Evolutionary conservation across 345 rosid species (phyloP).

Genomic region (Syzygium oleosum): DNA sequence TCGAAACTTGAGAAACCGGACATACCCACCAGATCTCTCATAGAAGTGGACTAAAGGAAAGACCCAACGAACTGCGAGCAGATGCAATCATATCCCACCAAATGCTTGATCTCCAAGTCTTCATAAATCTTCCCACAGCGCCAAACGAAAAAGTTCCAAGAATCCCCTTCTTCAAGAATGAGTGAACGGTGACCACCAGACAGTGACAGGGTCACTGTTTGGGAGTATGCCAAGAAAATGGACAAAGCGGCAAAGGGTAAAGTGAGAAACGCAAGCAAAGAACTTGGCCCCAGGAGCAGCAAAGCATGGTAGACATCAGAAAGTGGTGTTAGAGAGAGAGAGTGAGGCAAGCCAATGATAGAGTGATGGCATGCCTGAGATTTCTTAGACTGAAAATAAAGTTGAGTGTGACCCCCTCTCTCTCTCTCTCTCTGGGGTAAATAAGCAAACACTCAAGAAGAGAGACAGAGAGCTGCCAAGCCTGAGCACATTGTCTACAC

Average conservation of each 20-base stretch:
- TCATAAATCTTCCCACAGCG: neutral
- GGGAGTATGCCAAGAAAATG: neutral
- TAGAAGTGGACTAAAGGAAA: constrained; percentile 27
- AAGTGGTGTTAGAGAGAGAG: constrained; percentile 14
- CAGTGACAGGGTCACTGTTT: neutral
- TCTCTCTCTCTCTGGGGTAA: neutral
- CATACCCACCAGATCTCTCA: constrained; percentile 55
- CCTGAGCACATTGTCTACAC: constrained; percentile 15
- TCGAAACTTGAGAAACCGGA: constrained; percentile 7
- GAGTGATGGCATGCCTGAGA: constrained; percentile 1
- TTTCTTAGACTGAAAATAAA: neutral
- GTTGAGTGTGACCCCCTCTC: neutral
- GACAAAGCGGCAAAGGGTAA: neutral
- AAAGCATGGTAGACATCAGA: constrained; percentile 2
- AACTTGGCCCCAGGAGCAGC: neutral
- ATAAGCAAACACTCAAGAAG: neutral
- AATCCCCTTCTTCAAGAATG: neutral
- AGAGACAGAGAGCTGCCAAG: constrained; percentile 40
- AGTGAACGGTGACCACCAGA: neutral
- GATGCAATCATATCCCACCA: constrained; percentile 24
- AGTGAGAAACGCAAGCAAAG: neutral
- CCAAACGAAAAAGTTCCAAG: neutral
- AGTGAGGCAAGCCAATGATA: constrained; percentile 7
- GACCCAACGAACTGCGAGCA: constrained; percentile 18
- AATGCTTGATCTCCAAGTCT: constrained; percentile 16